Evolutionary conservation across 2,329 filamentous ascomycete species (phyloP), one percentile per base, ranked within the genome.

Genomic region (Paecilomyces formosus): DNA sequence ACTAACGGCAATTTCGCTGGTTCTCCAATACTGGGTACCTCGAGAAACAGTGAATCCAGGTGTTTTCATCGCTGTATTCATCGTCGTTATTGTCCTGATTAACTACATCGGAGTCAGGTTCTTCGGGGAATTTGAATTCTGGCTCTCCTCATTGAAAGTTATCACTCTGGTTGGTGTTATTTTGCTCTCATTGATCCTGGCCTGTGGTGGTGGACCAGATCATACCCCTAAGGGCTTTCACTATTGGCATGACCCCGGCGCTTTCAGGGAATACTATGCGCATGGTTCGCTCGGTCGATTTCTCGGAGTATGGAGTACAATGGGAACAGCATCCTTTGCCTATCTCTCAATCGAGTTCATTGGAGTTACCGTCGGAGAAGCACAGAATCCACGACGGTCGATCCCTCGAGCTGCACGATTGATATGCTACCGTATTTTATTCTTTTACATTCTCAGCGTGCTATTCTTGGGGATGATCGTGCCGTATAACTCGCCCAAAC

Each of bases 391-490:
- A 0, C 85, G 88, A 69, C 85, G 84, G 72, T 89, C 86, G 15
- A 86, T 93, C 61, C 89, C 89, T 6, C 84, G 86, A 60, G 89
- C 88, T 56, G 92, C 92, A 79, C 88, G 86, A 71, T 81, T 91
- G 55, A 92, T 88, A 64, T 92, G 92, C 74, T 92, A 84, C 78
- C 89, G 89, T 59, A 92, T 93, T 71, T 75, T 90, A 64, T 78
- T 92, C 77, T 93, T 93, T 79, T 93, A 93, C 79, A 81, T 86
- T 66, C 73, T 90, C 59, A 86, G 83, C 22, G 87, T 92, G 35
- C 81, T 93, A 56, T 80, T 92, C 55, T 78, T 93, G 57, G 89
- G 89, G 68, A 89, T 90, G 81, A 80, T 88, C 55, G 87, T 93
- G 3, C 88, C 88, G 1, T 92, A 88, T 79, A 76, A 92, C 78